Evolutionary conservation across 2,329 filamentous ascomycete genomes (phyloP).

Genomic region (Phyllosticta paracitricarpa): DNA sequence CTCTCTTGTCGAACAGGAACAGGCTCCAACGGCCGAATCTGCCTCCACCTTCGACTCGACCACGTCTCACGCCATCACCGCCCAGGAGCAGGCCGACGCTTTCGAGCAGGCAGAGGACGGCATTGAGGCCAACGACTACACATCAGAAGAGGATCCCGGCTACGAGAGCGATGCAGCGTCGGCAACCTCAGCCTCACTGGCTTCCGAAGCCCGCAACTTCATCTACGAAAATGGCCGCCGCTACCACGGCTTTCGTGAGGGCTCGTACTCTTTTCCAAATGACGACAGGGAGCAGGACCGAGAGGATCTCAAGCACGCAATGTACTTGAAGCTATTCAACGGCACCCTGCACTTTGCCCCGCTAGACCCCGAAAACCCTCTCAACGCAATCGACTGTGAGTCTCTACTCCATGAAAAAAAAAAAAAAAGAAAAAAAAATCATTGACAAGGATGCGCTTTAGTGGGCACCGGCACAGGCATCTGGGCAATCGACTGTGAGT

Average conservation of each 20-base stretch:
- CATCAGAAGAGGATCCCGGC: conserved; percentile 13
- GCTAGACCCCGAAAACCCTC: conserved; percentile 34
- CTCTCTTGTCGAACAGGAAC: conserved; percentile 3
- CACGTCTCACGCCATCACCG: neutral
- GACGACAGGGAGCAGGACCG: conserved; percentile 51
- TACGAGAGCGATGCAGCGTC: conserved; percentile 16
- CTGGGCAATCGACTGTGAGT: conserved; percentile 43
- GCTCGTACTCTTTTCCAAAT: conserved; percentile 49
- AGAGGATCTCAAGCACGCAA: conserved; percentile 48
- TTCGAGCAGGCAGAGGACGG: conserved; percentile 12
- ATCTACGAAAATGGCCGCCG: conserved; percentile 47
- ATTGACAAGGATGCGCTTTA: neutral
- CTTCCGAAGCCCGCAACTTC: conserved; percentile 39
- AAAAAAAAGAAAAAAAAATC: neutral
- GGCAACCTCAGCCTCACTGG: conserved; percentile 24
- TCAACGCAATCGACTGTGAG: conserved; percentile 41
- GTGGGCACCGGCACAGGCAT: conserved; percentile 50
- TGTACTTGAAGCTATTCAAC: conserved; percentile 34
- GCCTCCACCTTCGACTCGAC: neutral
- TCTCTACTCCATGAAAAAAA: neutral
- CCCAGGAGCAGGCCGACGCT: conserved; percentile 10
- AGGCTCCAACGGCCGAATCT: neutral
- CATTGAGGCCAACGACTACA: conserved; percentile 14
- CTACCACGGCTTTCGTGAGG: conserved; percentile 48
- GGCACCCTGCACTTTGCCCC: conserved; percentile 44